Base-by-base conservation (phyloP, 148 eudicot species). In the Camellia granthamiana region DNA sequence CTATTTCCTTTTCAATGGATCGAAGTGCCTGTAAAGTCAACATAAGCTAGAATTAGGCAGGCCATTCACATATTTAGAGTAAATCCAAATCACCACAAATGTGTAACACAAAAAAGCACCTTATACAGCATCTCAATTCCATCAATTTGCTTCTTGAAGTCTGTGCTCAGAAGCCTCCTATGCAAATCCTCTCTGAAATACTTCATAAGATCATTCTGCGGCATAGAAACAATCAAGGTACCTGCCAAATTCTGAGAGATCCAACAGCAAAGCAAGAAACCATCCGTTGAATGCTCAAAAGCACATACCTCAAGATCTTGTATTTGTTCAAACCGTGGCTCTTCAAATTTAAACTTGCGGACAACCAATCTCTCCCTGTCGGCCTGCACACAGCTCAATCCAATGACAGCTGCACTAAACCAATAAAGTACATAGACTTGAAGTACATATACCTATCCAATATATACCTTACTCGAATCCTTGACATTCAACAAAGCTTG, bases 71-170 rank as follows among this genome's bases (percentile, higher is more conserved):
- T 54, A 60, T 30, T 70, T 38, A 54, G 41, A 74, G 14, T 61
- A 75, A 60, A 42, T 42, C 18, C 55, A 73, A 51, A 56, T 5
- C 80, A 42, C 56, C 7, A 59, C 23, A 6, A 30, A 76, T 59
- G 7, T 71, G 42, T 30, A 30, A 76, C 54, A 79, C 14, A 38
- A 55, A 79, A 69, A 81, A 54, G 69, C 87, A 93, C 99, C 95
- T 86, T 92, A 55, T 97, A 98, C 72, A 97, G 90, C 93, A 97
- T 90, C 86, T 97, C 97, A 63, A 97, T 94, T 82, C 95, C 99
- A 84, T 97, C 98, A 79, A 92, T 91, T 80, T 97, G 99, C 88
- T 97, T 94, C 81, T 92, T 97, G 78, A 97, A 97, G 84, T 97
- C 99, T 5, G 97, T 79, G 88, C 97, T 92, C 78, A 97, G 86